phyloP scores from a whole-genome alignment of 768 basidiomycete species.

The Amanita jacksonii region DNA sequence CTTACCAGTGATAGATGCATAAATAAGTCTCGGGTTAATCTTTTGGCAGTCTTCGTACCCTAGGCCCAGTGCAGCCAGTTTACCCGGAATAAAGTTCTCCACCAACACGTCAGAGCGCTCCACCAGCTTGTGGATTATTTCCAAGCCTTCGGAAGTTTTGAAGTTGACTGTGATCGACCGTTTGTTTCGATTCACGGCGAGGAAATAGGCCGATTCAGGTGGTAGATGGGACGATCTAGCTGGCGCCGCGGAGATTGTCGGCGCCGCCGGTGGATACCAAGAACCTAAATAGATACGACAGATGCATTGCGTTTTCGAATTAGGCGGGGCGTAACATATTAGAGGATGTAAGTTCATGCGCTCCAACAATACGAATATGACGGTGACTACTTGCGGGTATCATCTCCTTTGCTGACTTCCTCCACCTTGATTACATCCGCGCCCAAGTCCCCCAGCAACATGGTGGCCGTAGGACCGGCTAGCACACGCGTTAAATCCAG shows the following conservation, averaged over 20 bases:
- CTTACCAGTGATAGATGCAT: constrained; percentile 82
- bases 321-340: not conserved
- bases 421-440: constrained; percentile 95
- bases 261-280: constrained; percentile 58
- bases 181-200: constrained; percentile 84
- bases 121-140: constrained; percentile 64
- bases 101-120: constrained; percentile 75
- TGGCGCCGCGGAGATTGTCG: constrained; percentile 37
- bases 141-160: constrained; percentile 67
- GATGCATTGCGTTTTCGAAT: not conserved
- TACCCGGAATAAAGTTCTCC: constrained; percentile 83
- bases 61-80: constrained; percentile 75
- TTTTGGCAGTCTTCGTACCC: constrained; percentile 75
- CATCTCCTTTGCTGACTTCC: constrained; percentile 73
- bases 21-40: constrained; percentile 75
- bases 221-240: constrained; percentile 55
- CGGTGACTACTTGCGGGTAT: constrained; percentile 61
- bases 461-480: constrained; percentile 87
- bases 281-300: constrained; percentile 33
- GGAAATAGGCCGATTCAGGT: constrained; percentile 89
- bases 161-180: constrained; percentile 85
- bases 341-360: not conserved
- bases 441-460: constrained; percentile 87
- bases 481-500: constrained; percentile 85
- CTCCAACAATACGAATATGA: no score